phyloP scores from a whole-genome alignment of 2,329 filamentous ascomycete genomes.

The Trichophyton simii region DNA sequence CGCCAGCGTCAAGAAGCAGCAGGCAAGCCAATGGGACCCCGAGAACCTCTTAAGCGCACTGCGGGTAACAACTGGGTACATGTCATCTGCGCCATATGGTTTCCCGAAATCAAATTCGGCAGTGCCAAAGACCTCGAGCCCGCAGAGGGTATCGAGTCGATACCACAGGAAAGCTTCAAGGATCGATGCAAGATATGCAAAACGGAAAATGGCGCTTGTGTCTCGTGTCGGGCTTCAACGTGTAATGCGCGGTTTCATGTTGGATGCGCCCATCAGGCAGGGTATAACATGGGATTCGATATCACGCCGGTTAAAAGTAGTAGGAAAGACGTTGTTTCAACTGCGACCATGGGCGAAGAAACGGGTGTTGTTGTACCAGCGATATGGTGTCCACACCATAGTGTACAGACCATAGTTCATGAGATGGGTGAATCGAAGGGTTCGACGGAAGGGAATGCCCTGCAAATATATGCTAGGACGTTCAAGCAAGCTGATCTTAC shows the following conservation, averaged over 20 bases:
- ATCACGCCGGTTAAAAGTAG: slow-evolving; percentile 81
- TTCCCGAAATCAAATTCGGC: slow-evolving; percentile 83
- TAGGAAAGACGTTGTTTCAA: slow-evolving; percentile 64
- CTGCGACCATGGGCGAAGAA: slow-evolving; percentile 69
- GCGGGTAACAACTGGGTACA: slow-evolving; percentile 98
- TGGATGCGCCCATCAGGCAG: slow-evolving; percentile 74
- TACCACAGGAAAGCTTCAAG: slow-evolving; percentile 59
- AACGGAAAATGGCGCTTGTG: slow-evolving; percentile 59
- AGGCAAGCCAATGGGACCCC: slow-evolving; percentile 68
- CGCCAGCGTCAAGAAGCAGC: slow-evolving; percentile 69
- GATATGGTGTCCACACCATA: slow-evolving; percentile 85
- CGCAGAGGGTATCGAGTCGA: slow-evolving; percentile 79
- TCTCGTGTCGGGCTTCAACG: slow-evolving; percentile 56
- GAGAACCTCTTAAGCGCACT: slow-evolving; percentile 85
- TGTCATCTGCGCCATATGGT: slow-evolving; percentile 84
- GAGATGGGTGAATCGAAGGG: slow-evolving; percentile 64
- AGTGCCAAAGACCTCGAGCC: slow-evolving; percentile 69
- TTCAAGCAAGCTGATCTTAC: slow-evolving; percentile 92
- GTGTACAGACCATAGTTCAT: slow-evolving; percentile 61
- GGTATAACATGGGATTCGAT: slow-evolving; percentile 79
- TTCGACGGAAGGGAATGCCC: slow-evolving; percentile 50
- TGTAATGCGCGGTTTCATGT: slow-evolving; percentile 57
- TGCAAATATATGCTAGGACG: slow-evolving; percentile 75
- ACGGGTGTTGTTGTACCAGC: slow-evolving; percentile 71
- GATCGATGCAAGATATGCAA: slow-evolving; percentile 78